Conservation (phyloP, 2,329 filamentous ascomycete species). For the Aspergillus hortae region DNA sequence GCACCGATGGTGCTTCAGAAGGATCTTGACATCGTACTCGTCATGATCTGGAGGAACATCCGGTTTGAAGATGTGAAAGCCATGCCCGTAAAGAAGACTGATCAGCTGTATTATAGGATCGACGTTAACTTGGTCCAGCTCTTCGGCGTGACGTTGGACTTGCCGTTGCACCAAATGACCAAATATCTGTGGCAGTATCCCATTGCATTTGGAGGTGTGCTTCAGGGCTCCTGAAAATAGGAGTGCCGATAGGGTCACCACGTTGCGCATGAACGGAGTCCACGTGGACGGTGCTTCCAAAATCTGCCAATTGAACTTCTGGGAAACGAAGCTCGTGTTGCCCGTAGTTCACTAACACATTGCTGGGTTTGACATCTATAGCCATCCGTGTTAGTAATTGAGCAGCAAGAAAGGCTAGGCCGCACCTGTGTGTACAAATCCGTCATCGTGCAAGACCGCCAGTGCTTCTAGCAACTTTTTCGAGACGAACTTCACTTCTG, state of each 20-base stretch:
- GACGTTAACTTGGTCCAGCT: not conserved
- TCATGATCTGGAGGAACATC: conserved; percentile 18
- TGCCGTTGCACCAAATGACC: conserved; percentile 24
- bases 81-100: conserved; percentile 16
- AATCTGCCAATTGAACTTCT: conserved; percentile 22
- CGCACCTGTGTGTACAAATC: conserved; percentile 20
- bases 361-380: conserved; percentile 23
- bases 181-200: conserved; percentile 25
- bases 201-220: conserved; percentile 20
- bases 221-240: conserved; percentile 22
- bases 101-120: conserved; percentile 12
- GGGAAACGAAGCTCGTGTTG: conserved; percentile 12
- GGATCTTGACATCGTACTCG: conserved; percentile 22
- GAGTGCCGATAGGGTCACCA: conserved; percentile 16
- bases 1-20: conserved; percentile 18
- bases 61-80: conserved; percentile 20
- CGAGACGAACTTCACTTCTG: conserved; percentile 18
- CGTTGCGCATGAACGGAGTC: conserved; percentile 14
- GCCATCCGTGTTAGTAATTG: not conserved
- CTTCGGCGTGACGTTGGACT: not conserved
- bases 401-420: not conserved
- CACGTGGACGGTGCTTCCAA: conserved; percentile 14
- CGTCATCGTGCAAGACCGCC: conserved; percentile 11
- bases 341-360: conserved; percentile 20
- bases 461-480: conserved; percentile 14